phyloP scores from a whole-genome alignment of 805 yeast species.

The Zygoascus biomembranicola region DNA sequence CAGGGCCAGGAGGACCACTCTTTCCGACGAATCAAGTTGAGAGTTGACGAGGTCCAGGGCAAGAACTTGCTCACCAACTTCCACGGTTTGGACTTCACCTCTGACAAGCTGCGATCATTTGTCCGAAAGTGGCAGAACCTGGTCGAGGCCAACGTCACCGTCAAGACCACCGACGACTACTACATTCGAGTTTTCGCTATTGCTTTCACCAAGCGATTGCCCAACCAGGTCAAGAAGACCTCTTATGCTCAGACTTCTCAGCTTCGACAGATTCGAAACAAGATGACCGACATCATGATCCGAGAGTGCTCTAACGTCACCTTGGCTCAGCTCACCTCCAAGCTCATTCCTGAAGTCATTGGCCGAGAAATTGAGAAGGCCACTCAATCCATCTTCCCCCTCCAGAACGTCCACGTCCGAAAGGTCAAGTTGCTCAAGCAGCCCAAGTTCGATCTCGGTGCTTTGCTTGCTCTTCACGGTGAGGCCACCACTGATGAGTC shows the following conservation, averaged over 20 bases:
- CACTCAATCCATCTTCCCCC: slow-evolving; percentile 90
- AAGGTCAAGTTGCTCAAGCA: slow-evolving; percentile 97
- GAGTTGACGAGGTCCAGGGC: slow-evolving; percentile 99
- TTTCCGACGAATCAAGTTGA: slow-evolving; percentile 92
- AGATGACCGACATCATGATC: slow-evolving; percentile 91
- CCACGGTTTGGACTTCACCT: slow-evolving; percentile 98
- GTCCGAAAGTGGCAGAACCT: slow-evolving; percentile 99
- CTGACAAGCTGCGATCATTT: slow-evolving; percentile 94
- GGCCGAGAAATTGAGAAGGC: slow-evolving; percentile 98
- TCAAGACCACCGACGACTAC: slow-evolving; percentile 96
- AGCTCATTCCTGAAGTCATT: slow-evolving; percentile 97
- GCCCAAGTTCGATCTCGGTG: slow-evolving; percentile 97
- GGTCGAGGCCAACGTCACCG: slow-evolving; percentile 97
- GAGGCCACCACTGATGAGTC: slow-evolving; percentile 90
- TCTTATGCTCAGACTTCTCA: slow-evolving; percentile 97
- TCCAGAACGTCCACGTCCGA: slow-evolving; percentile 98
- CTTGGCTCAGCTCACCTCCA: slow-evolving; percentile 91
- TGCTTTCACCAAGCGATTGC: slow-evolving; percentile 97
- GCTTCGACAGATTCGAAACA: slow-evolving; percentile 94
- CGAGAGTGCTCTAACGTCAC: slow-evolving; percentile 94
- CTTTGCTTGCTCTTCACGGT: slow-evolving; percentile 95
- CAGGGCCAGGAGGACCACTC: slow-evolving; percentile 99
- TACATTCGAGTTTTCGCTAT: slow-evolving; percentile 92
- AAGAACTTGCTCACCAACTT: slow-evolving; percentile 97
- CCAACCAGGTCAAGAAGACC: slow-evolving; percentile 95